Percentiles rank a stretch among this genome's conserved stretches.
phyloP scores from a whole-genome alignment of 2,329 filamentous ascomycete genomes.

The Phialophora tarda region DNA sequence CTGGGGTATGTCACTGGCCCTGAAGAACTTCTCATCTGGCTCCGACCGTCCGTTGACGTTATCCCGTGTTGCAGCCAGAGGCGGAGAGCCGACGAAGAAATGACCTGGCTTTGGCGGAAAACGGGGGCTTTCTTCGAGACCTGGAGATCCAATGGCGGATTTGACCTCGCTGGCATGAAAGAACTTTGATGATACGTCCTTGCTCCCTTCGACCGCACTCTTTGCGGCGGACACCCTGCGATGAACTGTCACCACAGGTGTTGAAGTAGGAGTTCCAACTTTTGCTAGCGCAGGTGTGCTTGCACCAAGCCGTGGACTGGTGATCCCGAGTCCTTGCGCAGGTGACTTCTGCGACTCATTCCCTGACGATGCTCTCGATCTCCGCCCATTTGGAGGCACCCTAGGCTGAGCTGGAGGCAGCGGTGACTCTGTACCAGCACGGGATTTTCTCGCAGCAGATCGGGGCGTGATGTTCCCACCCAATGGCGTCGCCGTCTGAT shows the following conservation, averaged over 20 bases:
- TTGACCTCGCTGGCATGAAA: slow-evolving; percentile 87
- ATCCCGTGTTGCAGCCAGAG: slow-evolving; percentile 2
- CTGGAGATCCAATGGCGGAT: slow-evolving; percentile 49
- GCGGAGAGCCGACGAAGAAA: slow-evolving; percentile 40
- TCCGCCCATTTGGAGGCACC: slow-evolving; percentile 18
- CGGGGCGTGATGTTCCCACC: slow-evolving; percentile 77
- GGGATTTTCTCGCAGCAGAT: slow-evolving; percentile 73
- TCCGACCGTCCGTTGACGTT: slow-evolving; percentile 49
- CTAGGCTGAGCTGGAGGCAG: slow-evolving; percentile 55
- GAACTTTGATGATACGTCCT: slow-evolving; percentile 67
- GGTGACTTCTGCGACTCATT: slow-evolving; percentile 38
- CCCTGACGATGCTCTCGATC: slow-evolving; percentile 18
- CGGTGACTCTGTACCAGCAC: slow-evolving; percentile 68
- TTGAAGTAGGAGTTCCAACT: slow-evolving; percentile 12
- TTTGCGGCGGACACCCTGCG: slow-evolving; percentile 46
- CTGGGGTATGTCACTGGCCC: slow-evolving; percentile 70
- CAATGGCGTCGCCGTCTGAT: slow-evolving; percentile 62
- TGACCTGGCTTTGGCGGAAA: slow-evolving; percentile 40
- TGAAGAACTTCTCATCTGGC: slow-evolving; percentile 63
- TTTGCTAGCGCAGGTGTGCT: slow-evolving; percentile 26
- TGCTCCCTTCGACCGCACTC: slow-evolving; percentile 47
- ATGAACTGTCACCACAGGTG: slow-evolving; percentile 28
- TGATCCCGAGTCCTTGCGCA: slow-evolving; percentile 27
- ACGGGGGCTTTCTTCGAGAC: slow-evolving; percentile 42
- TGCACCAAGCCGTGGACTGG: slow-evolving; percentile 25